phyloP scores from a whole-genome alignment of 441 rosid species.

The Breynia disticha region DNA sequence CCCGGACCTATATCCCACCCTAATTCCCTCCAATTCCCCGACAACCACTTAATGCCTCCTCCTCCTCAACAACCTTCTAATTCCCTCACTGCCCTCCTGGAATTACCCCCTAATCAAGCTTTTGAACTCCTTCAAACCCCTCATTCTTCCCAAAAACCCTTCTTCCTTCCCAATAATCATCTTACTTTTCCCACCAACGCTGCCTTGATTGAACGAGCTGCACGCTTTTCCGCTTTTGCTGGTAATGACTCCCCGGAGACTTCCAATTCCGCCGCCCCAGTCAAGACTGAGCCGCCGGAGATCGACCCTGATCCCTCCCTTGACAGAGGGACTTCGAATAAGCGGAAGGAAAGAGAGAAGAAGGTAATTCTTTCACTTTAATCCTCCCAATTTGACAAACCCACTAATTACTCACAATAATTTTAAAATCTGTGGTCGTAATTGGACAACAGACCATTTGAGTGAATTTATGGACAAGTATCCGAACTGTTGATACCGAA shows the following conservation, averaged over 20 bases:
- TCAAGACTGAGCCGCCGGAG: conserved; percentile 65
- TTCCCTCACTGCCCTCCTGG: conserved; percentile 34
- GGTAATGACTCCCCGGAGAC: conserved; percentile 21
- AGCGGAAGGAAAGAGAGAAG: conserved; percentile 78
- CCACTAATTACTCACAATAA: too few relatives aligned
- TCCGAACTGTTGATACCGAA: too few relatives aligned
- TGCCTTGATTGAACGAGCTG: conserved; percentile 42
- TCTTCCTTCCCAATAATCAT: conserved; percentile 5
- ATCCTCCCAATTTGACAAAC: too few relatives aligned
- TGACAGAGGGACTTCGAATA: conserved; percentile 28
- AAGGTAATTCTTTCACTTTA: too few relatives aligned
- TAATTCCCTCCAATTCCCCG: conserved; percentile 36
- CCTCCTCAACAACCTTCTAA: conserved; percentile 41
- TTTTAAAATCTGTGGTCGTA: too few relatives aligned
- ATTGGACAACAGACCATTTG: too few relatives aligned
- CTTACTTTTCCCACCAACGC: conserved; percentile 38
- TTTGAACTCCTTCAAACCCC: not conserved
- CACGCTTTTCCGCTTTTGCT: conserved; percentile 46
- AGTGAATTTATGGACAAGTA: not conserved
- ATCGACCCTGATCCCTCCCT: conserved; percentile 38
- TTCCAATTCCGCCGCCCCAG: conserved; percentile 27
- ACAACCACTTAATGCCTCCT: conserved; percentile 27
- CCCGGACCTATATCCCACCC: conserved; percentile 29
- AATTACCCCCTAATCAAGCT: not conserved
- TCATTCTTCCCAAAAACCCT: conserved; percentile 15